Evolutionary conservation across 2,329 filamentous ascomycete species (phyloP).

Genomic region (Cladosporium austrohemisphaericum): DNA sequence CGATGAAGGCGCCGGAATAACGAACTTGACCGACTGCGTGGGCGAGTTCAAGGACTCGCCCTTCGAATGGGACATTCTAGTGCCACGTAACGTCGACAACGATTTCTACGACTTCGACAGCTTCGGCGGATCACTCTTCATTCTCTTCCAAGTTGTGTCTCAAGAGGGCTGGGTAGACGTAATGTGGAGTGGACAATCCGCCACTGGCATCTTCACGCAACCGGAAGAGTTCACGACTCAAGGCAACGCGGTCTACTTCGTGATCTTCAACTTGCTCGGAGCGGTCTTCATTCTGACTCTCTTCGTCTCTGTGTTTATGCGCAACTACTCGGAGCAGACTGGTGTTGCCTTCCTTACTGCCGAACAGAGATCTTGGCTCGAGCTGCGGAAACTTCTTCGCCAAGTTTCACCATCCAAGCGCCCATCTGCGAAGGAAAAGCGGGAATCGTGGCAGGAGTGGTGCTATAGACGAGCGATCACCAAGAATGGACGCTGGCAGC

Average conservation of each 20-base stretch:
- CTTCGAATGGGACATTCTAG: slow-evolving; percentile 79
- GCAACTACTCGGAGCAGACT: slow-evolving; percentile 98
- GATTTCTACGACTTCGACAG: slow-evolving; percentile 89
- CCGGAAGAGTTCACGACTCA: slow-evolving; percentile 66
- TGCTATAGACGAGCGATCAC: slow-evolving; percentile 92
- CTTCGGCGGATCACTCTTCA: slow-evolving; percentile 89
- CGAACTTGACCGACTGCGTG: slow-evolving; percentile 69
- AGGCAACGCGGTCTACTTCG: slow-evolving; percentile 89
- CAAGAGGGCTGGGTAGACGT: slow-evolving; percentile 97
- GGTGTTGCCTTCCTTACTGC: slow-evolving; percentile 93
- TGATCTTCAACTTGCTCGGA: slow-evolving; percentile 92
- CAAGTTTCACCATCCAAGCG: slow-evolving; percentile 95
- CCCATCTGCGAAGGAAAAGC: slow-evolving; percentile 72
- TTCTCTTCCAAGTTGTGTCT: slow-evolving; percentile 96
- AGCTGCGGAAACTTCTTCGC: slow-evolving; percentile 82
- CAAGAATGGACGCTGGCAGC: slow-evolving; percentile 90
- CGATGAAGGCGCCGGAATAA: slow-evolving; percentile 53
- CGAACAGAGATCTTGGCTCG: slow-evolving; percentile 94
- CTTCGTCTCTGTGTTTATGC: slow-evolving; percentile 99
- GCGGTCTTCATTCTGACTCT: slow-evolving; percentile 95
- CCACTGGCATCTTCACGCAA: slow-evolving; percentile 72
- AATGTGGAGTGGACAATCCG: slow-evolving; percentile 77
- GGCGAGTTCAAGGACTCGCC: slow-evolving; percentile 76
- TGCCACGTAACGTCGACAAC: slow-evolving; percentile 77
- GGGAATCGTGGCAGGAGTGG: slow-evolving; percentile 77